Conservation (phyloP, 495 filamentous ascomycete species). For the Annulohypoxylon moriforme region DNA sequence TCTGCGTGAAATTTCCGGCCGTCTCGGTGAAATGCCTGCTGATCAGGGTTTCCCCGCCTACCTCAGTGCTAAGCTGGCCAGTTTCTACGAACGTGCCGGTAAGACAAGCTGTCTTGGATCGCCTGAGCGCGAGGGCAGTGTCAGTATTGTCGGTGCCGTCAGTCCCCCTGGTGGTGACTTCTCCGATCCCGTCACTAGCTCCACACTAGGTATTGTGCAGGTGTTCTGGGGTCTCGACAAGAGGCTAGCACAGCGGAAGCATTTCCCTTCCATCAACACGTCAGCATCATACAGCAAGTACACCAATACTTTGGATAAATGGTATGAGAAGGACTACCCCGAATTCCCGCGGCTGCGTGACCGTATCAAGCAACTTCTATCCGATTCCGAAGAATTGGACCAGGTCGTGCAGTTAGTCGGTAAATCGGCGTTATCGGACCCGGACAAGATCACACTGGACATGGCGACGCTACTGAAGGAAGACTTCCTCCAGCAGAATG, state of each 20-base stretch:
- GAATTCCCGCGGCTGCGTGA: constrained; percentile 95
- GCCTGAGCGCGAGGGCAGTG: constrained; percentile 86
- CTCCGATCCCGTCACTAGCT: constrained; percentile 95
- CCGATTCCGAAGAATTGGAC: constrained; percentile 95
- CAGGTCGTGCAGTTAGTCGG: constrained; percentile 99
- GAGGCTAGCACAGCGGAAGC: constrained; percentile 98
- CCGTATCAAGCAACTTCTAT: constrained; percentile 89
- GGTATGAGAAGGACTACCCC: constrained; percentile 90
- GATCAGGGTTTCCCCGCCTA: constrained; percentile 99
- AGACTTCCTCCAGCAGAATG: constrained; percentile 99
- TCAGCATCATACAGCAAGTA: constrained; percentile 98
- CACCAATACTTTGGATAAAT: constrained; percentile 84
- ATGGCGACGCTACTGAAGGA: constrained; percentile 94
- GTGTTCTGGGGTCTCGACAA: constrained; percentile 99
- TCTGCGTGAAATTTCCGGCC: constrained; percentile 97
- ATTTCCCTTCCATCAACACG: constrained; percentile 99
- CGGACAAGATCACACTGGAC: constrained; percentile 98
- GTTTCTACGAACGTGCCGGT: constrained; percentile 98
- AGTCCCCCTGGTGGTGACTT: constrained; percentile 98
- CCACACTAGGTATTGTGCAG: constrained; percentile 96
- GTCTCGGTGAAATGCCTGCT: constrained; percentile 99
- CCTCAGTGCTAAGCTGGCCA: constrained; percentile 93
- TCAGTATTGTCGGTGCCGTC: constrained; percentile 98
- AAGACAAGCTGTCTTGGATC: constrained; percentile 86
- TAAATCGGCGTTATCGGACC: constrained; percentile 94